Conservation (phyloP, 768 basidiomycete species). For the Hydnum rufescens region DNA sequence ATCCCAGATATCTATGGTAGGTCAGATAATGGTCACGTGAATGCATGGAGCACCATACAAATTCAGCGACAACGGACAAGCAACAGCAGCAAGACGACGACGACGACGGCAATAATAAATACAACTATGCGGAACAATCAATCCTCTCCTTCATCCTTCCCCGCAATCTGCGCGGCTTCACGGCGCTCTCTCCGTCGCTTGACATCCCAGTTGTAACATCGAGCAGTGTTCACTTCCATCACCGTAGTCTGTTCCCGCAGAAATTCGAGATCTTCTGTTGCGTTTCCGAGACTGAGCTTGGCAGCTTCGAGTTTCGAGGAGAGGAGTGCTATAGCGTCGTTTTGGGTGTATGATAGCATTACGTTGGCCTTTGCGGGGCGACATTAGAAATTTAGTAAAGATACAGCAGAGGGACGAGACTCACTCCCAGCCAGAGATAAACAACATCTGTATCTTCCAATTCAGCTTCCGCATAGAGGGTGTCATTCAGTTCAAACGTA, state of each 20-base stretch:
- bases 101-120: too few relatives aligned
- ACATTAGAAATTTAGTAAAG: not conserved
- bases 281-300: constrained; percentile 40
- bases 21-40: too few relatives aligned
- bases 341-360: constrained; percentile 85
- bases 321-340: constrained; percentile 55
- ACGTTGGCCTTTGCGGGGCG: constrained; percentile 59
- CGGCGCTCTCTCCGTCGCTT: constrained; percentile 44
- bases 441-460: constrained; percentile 64
- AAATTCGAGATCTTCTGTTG: constrained; percentile 79
- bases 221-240: constrained; percentile 89
- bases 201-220: constrained; percentile 94
- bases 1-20: too few relatives aligned
- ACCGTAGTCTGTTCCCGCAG: constrained; percentile 86
- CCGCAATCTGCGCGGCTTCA: not conserved
- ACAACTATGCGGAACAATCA: too few relatives aligned
- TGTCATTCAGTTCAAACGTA: constrained; percentile 91
- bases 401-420: constrained; percentile 15
- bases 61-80: too few relatives aligned
- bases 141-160: not conserved
- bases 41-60: too few relatives aligned
- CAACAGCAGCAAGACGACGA: too few relatives aligned
- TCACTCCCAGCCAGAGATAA: constrained; percentile 87
- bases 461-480: constrained; percentile 80
- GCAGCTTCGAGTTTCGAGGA: constrained; percentile 56